These are phyloP conservation scores for Ziziphus jujuba DNA, from an alignment of 306 rosid species.

Conservation along the genomic window DNA sequence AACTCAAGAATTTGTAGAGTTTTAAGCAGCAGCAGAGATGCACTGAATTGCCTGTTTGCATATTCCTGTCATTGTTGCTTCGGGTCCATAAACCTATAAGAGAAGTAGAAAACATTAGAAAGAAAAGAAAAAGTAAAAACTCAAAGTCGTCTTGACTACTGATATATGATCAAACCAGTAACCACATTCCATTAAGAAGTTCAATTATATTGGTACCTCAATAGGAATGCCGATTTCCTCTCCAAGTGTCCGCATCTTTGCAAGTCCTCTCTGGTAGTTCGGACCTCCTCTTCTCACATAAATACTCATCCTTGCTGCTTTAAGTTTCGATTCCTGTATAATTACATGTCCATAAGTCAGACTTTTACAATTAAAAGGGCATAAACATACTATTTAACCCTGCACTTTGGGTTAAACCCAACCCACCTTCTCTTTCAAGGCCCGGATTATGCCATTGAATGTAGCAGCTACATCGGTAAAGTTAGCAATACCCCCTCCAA, in stretches of 20 bases:
- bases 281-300: slow-evolving; percentile 99
- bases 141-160: neutral
- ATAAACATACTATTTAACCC: slow-evolving; percentile 4
- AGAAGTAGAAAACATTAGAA: slow-evolving; percentile 11
- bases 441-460: slow-evolving; percentile 89
- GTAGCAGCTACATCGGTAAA: slow-evolving; percentile 97
- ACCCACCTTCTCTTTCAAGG: slow-evolving; percentile 86
- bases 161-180: neutral
- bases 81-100: slow-evolving; percentile 90
- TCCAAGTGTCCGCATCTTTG: slow-evolving; percentile 82
- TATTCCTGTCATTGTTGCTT: slow-evolving; percentile 96
- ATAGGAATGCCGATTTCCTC: slow-evolving; percentile 89
- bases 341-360: slow-evolving; percentile 25
- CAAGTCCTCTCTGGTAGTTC: slow-evolving; percentile 95
- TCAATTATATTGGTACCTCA: slow-evolving; percentile 50
- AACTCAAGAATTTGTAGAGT: neutral
- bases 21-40: slow-evolving; percentile 79
- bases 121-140: slow-evolving; percentile 11
- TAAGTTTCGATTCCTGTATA: slow-evolving; percentile 76
- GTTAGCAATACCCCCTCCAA: slow-evolving; percentile 98
- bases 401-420: neutral
- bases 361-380: slow-evolving; percentile 9
- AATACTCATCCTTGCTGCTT: slow-evolving; percentile 81
- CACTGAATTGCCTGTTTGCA: slow-evolving; percentile 95
- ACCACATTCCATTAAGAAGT: no score